Conservation (phyloP, 2,329 filamentous ascomycete species). For the Cercospora janseana region DNA sequence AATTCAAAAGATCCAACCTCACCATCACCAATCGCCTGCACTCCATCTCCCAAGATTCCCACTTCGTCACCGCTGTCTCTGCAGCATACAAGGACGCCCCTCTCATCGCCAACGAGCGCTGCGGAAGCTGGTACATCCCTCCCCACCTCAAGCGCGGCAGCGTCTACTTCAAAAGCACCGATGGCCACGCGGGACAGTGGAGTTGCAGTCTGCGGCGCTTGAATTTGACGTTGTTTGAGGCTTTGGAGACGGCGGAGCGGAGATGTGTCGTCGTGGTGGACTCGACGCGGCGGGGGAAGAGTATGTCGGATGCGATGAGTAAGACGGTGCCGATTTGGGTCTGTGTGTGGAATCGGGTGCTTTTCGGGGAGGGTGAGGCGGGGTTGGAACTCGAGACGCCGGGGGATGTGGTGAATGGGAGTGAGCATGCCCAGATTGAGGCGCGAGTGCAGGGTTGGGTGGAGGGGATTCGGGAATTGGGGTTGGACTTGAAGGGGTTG, state of each 20-base stretch:
- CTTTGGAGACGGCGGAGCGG: conserved; percentile 60
- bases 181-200: conserved; percentile 90
- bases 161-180: conserved; percentile 96
- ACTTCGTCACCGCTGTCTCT: conserved; percentile 66
- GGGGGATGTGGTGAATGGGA: conserved; percentile 67
- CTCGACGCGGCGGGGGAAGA: conserved; percentile 86
- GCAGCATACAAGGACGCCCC: conserved; percentile 57
- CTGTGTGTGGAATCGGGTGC: conserved; percentile 72
- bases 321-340: conserved; percentile 96
- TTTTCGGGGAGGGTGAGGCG: conserved; percentile 62
- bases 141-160: conserved; percentile 65
- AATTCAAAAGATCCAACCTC: conserved; percentile 72
- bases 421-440: conserved; percentile 77
- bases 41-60: conserved; percentile 74
- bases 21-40: conserved; percentile 76
- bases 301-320: conserved; percentile 91
- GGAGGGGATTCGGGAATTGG: conserved; percentile 55
- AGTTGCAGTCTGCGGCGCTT: conserved; percentile 79
- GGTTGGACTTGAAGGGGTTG: conserved; percentile 58
- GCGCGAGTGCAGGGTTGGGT: conserved; percentile 58
- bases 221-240: conserved; percentile 75
- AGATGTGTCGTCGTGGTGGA: conserved; percentile 81
- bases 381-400: conserved; percentile 66
- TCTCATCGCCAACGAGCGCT: conserved; percentile 87
- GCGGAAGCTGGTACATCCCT: conserved; percentile 90